Conservation (phyloP, 2,329 filamentous ascomycete species). For the Colletotrichum lupini region DNA sequence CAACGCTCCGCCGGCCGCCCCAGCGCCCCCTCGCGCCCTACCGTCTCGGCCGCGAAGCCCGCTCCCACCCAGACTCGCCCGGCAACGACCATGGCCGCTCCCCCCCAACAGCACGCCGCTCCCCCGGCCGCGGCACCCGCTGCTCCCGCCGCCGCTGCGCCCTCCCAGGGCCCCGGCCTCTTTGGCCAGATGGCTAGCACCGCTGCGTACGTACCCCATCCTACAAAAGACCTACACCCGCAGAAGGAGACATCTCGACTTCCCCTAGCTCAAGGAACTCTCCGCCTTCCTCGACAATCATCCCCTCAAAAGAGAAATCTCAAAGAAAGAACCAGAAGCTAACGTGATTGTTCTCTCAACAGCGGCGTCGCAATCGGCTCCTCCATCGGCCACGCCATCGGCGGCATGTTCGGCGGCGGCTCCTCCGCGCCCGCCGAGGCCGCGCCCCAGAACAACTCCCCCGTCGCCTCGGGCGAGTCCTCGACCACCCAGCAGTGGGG, state of each 20-base stretch:
- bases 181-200: conserved; percentile 98
- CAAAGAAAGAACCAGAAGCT: neutral
- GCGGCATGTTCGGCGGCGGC: conserved; percentile 85
- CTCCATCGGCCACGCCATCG: conserved; percentile 93
- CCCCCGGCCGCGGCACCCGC: conserved; percentile 50
- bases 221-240: neutral
- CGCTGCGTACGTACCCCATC: conserved; percentile 80
- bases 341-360: conserved; percentile 30
- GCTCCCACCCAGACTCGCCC: conserved; percentile 74
- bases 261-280: neutral
- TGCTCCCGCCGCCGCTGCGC: conserved; percentile 60
- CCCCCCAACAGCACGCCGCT: conserved; percentile 53
- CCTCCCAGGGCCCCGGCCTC: conserved; percentile 80
- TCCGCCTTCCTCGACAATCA: neutral
- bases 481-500: conserved; percentile 55
- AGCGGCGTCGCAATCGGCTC: conserved; percentile 98
- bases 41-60: conserved; percentile 67
- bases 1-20: conserved; percentile 74
- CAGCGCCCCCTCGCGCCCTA: conserved; percentile 71
- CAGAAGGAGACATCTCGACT: neutral
- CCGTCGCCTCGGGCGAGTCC: conserved; percentile 59
- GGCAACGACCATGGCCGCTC: conserved; percentile 73
- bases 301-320: conserved; percentile 6
- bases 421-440: conserved; percentile 60
- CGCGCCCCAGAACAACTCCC: conserved; percentile 53